Evolutionary conservation across 805 yeast genomes (phyloP), one percentile per base, ranked within the genome.

Genomic region (Cyberlindnera nakhonratchasimensis): DNA sequence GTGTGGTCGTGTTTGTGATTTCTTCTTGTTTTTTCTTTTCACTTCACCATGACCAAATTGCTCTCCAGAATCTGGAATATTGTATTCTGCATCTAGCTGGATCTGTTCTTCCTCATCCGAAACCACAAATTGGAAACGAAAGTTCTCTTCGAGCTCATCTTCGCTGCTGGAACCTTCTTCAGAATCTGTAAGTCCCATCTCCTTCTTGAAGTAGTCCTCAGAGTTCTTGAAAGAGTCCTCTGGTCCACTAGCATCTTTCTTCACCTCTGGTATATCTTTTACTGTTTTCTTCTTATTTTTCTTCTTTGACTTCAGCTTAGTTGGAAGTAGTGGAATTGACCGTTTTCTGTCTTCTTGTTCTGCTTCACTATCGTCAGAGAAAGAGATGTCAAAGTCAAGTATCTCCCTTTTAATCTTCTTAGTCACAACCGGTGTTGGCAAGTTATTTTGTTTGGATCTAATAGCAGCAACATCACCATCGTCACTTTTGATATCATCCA

Each of bases 101-200:
- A 46, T 51, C 40, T 50, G 49, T 29, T 45, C 50, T 14, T 47
- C 49, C 31, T 47, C 51, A 18, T 47, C 51, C 14, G 45, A 44
- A 16, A 42, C 51, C 18, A 24, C 39, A 29, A 34, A 44, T 19
- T 44, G 34, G 23, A 44, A 44, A 40, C 37, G 25, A 29, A 36
- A 35, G 11, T 14, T 21, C 4, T 34, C 33, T 12, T 35, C 43
- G 16, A 31, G 21, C 4, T 31, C 31, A 11, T 18, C 23, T 16
- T 20, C 6, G 40, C 17, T 9, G 17, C 12, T 4, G 11, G 17
- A 9, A 21, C 22, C 41, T 13, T 33, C 20, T 4, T 31, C 43
- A 6, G 39, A 20, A 20, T 39, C 43, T 8, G 42, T 24, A 19
- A 44, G 25, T 14, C 45, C 45, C 11, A 44, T 12, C 29, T 40